Percentiles rank a stretch among this genome's conserved stretches.
Conservation (phyloP, 2,329 filamentous ascomycete genomes). For the Alternaria angustiovoidea region DNA sequence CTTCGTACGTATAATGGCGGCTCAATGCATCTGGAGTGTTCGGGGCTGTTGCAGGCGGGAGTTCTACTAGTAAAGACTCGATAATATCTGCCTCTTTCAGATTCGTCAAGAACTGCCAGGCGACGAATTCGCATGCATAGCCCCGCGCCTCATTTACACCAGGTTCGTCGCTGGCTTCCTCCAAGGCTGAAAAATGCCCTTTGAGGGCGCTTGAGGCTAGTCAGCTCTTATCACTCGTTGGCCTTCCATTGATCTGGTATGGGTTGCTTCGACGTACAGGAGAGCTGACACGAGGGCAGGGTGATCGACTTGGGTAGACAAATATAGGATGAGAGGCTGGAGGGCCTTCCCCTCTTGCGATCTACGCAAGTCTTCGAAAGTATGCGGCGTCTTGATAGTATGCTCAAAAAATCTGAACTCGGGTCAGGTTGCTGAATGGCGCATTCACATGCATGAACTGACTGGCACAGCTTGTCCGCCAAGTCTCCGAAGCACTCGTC, state of each 20-base stretch:
- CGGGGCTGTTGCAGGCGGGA: conserved; percentile 57
- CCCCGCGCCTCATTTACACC: conserved; percentile 73
- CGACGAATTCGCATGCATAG: conserved; percentile 80
- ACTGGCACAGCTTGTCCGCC: conserved; percentile 69
- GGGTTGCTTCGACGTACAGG: conserved; percentile 62
- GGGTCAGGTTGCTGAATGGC: conserved; percentile 24
- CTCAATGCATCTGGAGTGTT: conserved; percentile 20
- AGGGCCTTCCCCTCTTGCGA: conserved; percentile 66
- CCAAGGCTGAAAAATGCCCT: conserved; percentile 73
- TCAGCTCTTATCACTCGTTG: conserved; percentile 20
- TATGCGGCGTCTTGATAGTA: conserved; percentile 69
- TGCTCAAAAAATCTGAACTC: conserved; percentile 57
- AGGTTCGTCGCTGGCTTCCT: conserved; percentile 65
- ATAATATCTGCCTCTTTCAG: conserved; percentile 77
- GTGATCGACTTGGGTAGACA: conserved; percentile 70
- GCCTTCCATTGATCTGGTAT: not conserved
- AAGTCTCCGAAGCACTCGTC: conserved; percentile 70
- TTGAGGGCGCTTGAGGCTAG: conserved; percentile 67
- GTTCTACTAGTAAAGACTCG: conserved; percentile 76
- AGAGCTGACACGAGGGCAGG: conserved; percentile 75
- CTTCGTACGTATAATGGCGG: conserved; percentile 11
- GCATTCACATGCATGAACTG: conserved; percentile 20
- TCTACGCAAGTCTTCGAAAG: conserved; percentile 76
- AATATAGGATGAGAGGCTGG: conserved; percentile 70
- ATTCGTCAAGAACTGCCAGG: conserved; percentile 77